These are phyloP conservation scores for Fusarium transvaalense DNA, from an alignment of 2,329 filamentous ascomycete genomes.

Conservation along the genomic window DNA sequence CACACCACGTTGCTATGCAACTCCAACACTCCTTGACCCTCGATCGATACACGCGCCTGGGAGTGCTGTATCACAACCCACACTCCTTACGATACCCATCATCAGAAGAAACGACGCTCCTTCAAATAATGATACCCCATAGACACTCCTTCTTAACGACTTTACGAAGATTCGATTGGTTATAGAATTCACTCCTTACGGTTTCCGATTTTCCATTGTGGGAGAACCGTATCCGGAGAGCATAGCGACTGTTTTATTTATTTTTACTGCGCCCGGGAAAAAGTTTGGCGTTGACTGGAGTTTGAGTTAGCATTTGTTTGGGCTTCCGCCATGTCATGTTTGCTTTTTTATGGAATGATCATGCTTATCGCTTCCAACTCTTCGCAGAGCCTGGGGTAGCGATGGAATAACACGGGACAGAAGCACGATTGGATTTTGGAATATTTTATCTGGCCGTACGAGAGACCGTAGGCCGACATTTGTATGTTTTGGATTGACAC, in stretches of 20 bases:
- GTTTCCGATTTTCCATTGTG: constrained; percentile 51
- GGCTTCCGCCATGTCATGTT: constrained; percentile 36
- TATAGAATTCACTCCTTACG: constrained; percentile 63
- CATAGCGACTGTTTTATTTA: constrained; percentile 64
- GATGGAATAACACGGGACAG: constrained; percentile 41
- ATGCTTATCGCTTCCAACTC: constrained; percentile 36
- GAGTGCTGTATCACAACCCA: constrained; percentile 51
- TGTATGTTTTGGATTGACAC: constrained; percentile 24
- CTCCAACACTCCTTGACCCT: constrained; percentile 50
- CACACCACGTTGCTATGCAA: constrained; percentile 47
- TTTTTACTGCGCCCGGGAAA: constrained; percentile 43
- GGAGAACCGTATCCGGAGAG: constrained; percentile 61
- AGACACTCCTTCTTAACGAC: constrained; percentile 55
- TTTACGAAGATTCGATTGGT: constrained; percentile 53
- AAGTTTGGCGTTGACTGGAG: constrained; percentile 48
- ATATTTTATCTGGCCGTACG: constrained; percentile 9
- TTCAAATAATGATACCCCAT: constrained; percentile 52
- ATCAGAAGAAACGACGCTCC: constrained; percentile 46
- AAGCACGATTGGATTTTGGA: constrained; percentile 29
- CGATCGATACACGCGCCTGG: constrained; percentile 34
- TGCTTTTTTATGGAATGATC: constrained; percentile 27
- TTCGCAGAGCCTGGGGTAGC: constrained; percentile 33
- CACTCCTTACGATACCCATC: constrained; percentile 52
- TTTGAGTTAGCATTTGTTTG: constrained; percentile 45
- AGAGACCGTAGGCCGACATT: constrained; percentile 26